Conservation (phyloP, 768 basidiomycete genomes). For the Lepiota brunneoincarnata region DNA sequence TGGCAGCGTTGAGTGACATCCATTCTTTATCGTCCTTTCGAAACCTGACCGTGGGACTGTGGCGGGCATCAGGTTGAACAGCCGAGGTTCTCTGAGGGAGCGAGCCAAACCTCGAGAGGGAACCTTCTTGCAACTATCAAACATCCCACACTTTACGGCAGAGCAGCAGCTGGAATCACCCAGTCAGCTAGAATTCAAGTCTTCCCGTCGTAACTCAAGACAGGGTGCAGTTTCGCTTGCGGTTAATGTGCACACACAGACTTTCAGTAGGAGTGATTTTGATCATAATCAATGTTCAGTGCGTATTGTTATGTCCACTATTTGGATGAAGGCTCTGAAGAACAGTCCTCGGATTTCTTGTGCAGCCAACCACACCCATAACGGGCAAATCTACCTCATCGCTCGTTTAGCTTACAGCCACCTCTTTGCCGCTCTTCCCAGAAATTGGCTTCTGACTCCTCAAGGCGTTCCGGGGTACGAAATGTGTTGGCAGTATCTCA, state of each 20-base stretch:
- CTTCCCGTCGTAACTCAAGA: conserved; percentile 12
- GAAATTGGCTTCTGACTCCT: neutral
- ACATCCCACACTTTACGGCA: conserved; percentile 23
- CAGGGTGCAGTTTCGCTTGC: conserved; percentile 14
- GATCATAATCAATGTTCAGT: conserved; percentile 20
- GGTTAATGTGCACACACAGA: conserved; percentile 33
- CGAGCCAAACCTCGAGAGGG: conserved; percentile 28
- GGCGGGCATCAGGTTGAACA: conserved; percentile 36
- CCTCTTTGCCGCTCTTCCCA: neutral
- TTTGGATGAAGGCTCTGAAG: neutral
- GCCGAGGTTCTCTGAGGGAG: conserved; percentile 44
- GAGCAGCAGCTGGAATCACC: conserved; percentile 19
- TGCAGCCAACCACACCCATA: neutral
- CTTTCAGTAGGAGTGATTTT: conserved; percentile 30
- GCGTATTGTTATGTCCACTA: conserved; percentile 5
- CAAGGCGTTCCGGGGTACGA: conserved; percentile 7
- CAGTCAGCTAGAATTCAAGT: conserved; percentile 13
- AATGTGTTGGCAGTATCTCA: neutral
- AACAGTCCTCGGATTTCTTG: neutral
- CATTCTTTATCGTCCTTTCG: neutral
- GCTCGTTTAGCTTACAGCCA: conserved; percentile 1
- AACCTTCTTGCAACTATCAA: conserved; percentile 31
- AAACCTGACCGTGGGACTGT: conserved; percentile 2
- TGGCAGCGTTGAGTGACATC: conserved; percentile 43
- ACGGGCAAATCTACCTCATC: neutral